These are phyloP conservation scores for Pythium guiyangense DNA, from an alignment of 352 stramenopile genomes.

Conservation along the genomic window DNA sequence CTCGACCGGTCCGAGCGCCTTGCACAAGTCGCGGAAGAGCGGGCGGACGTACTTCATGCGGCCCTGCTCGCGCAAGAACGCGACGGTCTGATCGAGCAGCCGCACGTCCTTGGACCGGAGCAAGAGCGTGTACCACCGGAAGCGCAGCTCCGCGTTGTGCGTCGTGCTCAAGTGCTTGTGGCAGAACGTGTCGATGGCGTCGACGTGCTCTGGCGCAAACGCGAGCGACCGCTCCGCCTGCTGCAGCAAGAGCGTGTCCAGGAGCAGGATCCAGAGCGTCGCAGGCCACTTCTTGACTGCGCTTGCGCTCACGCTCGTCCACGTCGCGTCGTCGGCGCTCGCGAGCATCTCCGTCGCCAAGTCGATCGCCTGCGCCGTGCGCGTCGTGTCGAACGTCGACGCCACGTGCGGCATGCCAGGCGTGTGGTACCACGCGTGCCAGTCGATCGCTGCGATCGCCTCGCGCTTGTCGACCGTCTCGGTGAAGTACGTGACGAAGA, in stretches of 20 bases:
- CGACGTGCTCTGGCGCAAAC: slow-evolving; percentile 29
- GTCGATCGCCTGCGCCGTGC: slow-evolving; percentile 38
- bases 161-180: slow-evolving; percentile 39
- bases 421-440: slow-evolving; percentile 89
- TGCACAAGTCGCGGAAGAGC: slow-evolving; percentile 58
- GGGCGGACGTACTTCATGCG: slow-evolving; percentile 76
- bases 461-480: slow-evolving; percentile 20
- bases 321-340: slow-evolving; percentile 22
- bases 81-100: slow-evolving; percentile 29
- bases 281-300: slow-evolving; percentile 31
- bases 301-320: slow-evolving; percentile 10
- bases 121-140: slow-evolving; percentile 62
- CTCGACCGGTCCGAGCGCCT: slow-evolving; percentile 22
- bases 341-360: slow-evolving; percentile 36
- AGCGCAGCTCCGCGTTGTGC: slow-evolving; percentile 62
- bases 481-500: slow-evolving; percentile 80
- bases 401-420: slow-evolving; percentile 86
- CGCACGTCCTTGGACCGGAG: slow-evolving; percentile 47
- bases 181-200: slow-evolving; percentile 52
- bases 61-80: slow-evolving; percentile 60
- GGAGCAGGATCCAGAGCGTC: slow-evolving; percentile 46
- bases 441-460: slow-evolving; percentile 82
- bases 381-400: slow-evolving; percentile 86
- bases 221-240: too few species aligned
- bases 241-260: slow-evolving; percentile 34